Evolutionary conservation across 768 basidiomycete species (phyloP).

Genomic region (Hypholoma sublateritium): DNA sequence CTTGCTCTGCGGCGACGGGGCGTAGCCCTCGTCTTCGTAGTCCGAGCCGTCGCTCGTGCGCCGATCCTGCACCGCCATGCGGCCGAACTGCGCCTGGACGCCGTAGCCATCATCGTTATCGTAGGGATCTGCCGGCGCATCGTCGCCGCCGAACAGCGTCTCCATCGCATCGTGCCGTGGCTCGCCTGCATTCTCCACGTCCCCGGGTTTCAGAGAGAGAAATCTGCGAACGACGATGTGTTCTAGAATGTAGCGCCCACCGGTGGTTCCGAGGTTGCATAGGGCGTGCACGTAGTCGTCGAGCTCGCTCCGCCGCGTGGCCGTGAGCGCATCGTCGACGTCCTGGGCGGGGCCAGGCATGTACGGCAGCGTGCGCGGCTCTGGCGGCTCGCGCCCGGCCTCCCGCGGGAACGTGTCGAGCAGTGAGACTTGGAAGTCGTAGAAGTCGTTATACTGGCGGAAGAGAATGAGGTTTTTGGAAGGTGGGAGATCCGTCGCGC

Average conservation of each 20-base stretch:
- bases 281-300: constrained; percentile 86
- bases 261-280: constrained; percentile 64
- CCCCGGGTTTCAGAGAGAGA: constrained; percentile 82
- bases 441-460: constrained; percentile 97
- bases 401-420: constrained; percentile 88
- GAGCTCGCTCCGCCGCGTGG: constrained; percentile 76
- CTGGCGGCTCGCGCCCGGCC: constrained; percentile 73
- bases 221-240: constrained; percentile 81
- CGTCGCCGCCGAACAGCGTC: constrained; percentile 40
- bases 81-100: constrained; percentile 52
- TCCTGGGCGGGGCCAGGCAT: constrained; percentile 94
- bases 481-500: constrained; percentile 54
- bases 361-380: constrained; percentile 82
- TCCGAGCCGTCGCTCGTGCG: constrained; percentile 63
- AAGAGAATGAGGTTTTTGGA: constrained; percentile 86
- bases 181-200: constrained; percentile 69
- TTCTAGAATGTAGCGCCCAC: constrained; percentile 79
- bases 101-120: constrained; percentile 27
- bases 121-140: constrained; percentile 37
- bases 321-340: constrained; percentile 84
- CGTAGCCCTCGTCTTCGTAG: constrained; percentile 60
- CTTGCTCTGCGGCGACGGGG: constrained; percentile 40
- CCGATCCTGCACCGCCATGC: constrained; percentile 46
- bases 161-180: constrained; percentile 61
- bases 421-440: constrained; percentile 91